Evolutionary conservation across 1,284 basidiomycete genomes (phyloP), one percentile per base, ranked within the genome.

Genomic region (Tilletia indica): DNA sequence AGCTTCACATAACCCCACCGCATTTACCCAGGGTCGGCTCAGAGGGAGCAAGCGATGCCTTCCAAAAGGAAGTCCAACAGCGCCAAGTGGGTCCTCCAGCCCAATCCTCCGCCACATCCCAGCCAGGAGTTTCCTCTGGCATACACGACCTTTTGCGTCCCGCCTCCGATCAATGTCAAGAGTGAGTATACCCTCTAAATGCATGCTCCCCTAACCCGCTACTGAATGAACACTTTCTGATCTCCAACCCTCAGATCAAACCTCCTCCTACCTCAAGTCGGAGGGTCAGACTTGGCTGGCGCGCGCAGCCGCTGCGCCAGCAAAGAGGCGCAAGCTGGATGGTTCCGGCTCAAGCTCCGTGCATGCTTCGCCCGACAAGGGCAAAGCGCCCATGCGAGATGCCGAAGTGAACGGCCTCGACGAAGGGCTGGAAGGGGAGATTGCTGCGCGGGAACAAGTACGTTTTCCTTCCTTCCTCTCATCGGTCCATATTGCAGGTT

Each of bases 251-350:
- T 4, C 71, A 77, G 77, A 83, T 72, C 78, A 81, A 34, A 73
- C 81, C 2, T 80, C 80, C 9, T 79, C 80, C 61, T 83, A 80
- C 71, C 77, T 82, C 69, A 81, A 82, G 73, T 80, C 80, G 39
- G 82, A 83, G 63, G 73, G 76, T 12, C 82, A 83, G 69, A 82
- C 80, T 19, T 83, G 82, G 82, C 74, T 77, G 34, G 6, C 71
- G 49, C 34, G 69, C 42, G 47, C 69, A n/a, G 47, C 58, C 25
- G 12, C 39, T 4, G 45, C 51, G 45, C 48, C 39, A 19, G 31
- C 68, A 61, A 77, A 74, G 42, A 77, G 74, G 73, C 72, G 76
- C 21, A 72, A 72, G 67, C 36, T 70, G 25, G 61, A 64, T 14
- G 38, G 14, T 12, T n/a, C 34, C 14, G 19, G 19, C 16, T n/a